Evolutionary conservation across 2,329 filamentous ascomycete species (phyloP).

Genomic region (Penicillium janthinellum): DNA sequence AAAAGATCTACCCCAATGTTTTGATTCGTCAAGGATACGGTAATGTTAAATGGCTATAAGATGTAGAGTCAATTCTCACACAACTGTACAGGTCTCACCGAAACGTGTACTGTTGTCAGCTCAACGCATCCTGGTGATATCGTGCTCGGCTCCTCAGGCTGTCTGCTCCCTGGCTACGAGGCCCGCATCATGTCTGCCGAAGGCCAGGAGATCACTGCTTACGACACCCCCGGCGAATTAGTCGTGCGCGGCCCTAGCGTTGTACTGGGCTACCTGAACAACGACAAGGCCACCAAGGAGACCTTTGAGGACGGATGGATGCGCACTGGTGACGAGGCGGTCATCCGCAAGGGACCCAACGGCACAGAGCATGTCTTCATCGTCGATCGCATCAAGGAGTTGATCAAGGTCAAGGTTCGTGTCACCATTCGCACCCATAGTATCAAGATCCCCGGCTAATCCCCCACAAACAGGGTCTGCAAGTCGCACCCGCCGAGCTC

Average conservation of each 20-base stretch:
- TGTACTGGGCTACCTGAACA: conserved; percentile 82
- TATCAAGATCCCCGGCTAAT: conserved; percentile 3
- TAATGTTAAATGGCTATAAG: conserved; percentile 24
- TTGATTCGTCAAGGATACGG: conserved; percentile 72
- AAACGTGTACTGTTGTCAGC: conserved; percentile 71
- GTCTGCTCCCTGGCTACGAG: conserved; percentile 64
- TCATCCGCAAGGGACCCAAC: conserved; percentile 63
- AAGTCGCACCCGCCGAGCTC: conserved; percentile 82
- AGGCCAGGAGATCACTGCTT: conserved; percentile 68
- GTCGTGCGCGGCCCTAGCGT: conserved; percentile 75
- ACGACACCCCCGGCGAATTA: conserved; percentile 78
- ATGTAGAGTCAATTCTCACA: neutral
- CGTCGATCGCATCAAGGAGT: conserved; percentile 77
- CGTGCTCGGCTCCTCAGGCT: conserved; percentile 71
- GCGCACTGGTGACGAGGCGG: conserved; percentile 81
- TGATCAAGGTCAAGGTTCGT: conserved; percentile 75
- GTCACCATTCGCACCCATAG: neutral
- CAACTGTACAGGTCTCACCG: conserved; percentile 67
- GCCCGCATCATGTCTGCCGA: conserved; percentile 69
- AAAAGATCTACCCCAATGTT: conserved; percentile 65
- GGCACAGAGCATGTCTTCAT: conserved; percentile 83
- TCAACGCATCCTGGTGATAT: conserved; percentile 62
- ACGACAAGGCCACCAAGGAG: conserved; percentile 77
- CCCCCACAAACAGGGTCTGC: conserved; percentile 60
- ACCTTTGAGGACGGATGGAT: conserved; percentile 82